These are phyloP conservation scores for Phytophthora pini DNA, from an alignment of 352 stramenopile genomes.

Conservation along the genomic window DNA sequence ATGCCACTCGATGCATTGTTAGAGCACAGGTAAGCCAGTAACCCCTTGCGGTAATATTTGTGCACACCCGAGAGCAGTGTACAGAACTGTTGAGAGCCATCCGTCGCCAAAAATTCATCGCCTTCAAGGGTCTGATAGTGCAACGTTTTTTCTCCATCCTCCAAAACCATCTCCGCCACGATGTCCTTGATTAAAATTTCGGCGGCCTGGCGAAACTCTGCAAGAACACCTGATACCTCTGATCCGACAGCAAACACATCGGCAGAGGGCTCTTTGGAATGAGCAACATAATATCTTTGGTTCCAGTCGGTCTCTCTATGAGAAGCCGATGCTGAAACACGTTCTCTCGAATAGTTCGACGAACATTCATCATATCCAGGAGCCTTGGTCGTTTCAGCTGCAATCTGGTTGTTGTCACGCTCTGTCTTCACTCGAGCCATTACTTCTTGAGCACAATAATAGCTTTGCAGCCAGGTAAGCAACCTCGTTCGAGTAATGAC, in stretches of 20 bases:
- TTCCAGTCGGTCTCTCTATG: conserved; percentile 35
- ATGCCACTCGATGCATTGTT: neutral
- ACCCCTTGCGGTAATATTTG: conserved; percentile 41
- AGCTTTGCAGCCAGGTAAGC: conserved; percentile 48
- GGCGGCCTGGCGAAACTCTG: conserved; percentile 46
- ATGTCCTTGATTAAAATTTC: conserved; percentile 42
- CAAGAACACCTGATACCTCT: conserved; percentile 37
- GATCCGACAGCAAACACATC: conserved; percentile 29
- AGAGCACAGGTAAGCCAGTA: conserved; percentile 46
- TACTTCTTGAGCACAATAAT: conserved; percentile 43
- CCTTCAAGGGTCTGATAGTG: conserved; percentile 20
- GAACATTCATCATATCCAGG: neutral
- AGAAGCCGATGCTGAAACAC: conserved; percentile 17
- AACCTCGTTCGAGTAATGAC: conserved; percentile 50
- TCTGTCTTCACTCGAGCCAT: conserved; percentile 29
- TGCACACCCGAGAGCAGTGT: conserved; percentile 7
- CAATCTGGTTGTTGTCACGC: conserved; percentile 26
- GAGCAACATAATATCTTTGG: conserved; percentile 24
- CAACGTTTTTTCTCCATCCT: conserved; percentile 29
- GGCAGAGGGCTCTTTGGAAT: neutral
- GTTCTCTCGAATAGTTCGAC: conserved; percentile 10
- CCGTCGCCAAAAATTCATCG: conserved; percentile 51
- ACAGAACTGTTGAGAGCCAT: conserved; percentile 23
- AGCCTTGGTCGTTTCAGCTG: conserved; percentile 11
- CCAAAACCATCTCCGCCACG: conserved; percentile 43